Conservation (phyloP, 1,284 basidiomycete species). For the Boletus nobilissimus region DNA sequence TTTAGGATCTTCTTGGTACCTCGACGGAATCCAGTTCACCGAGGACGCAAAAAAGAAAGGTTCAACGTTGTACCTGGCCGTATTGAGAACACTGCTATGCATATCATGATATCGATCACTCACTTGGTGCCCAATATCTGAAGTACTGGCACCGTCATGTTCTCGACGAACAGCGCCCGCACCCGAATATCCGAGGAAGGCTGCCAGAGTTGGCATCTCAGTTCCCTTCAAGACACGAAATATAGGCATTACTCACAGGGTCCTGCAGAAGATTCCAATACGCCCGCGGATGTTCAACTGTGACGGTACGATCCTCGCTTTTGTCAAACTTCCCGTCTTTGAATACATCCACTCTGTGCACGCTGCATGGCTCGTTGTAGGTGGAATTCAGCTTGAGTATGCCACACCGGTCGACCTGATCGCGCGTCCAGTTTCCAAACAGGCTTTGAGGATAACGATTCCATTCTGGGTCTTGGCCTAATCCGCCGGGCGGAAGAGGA, state of each 20-base stretch:
- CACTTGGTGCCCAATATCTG: constrained; percentile 64
- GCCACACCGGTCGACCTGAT: constrained; percentile 56
- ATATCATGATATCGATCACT: constrained; percentile 17
- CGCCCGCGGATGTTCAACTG: constrained; percentile 17
- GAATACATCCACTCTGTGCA: constrained; percentile 57
- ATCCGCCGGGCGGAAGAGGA: constrained; percentile 23
- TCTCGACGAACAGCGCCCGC: constrained; percentile 62
- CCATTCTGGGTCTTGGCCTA: constrained; percentile 37
- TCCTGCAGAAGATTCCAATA: constrained; percentile 36
- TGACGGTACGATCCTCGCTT: constrained; percentile 17
- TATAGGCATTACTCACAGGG: constrained; percentile 26
- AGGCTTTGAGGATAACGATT: constrained; percentile 57
- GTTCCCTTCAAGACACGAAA: not conserved
- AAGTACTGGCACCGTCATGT: constrained; percentile 58
- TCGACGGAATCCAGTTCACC: constrained; percentile 63
- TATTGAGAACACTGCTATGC: constrained; percentile 4
- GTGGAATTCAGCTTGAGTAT: constrained; percentile 40
- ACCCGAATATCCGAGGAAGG: constrained; percentile 51
- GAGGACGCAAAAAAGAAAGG: constrained; percentile 70
- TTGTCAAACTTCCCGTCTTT: constrained; percentile 46
- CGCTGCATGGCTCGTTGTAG: constrained; percentile 44
- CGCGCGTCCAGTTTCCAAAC: constrained; percentile 63
- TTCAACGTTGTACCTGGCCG: constrained; percentile 52
- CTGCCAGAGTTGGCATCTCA: constrained; percentile 35
- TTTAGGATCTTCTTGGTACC: constrained; percentile 59